These are phyloP conservation scores for Sugiyamaella grinbergsii DNA, from an alignment of 1,139 yeast species.

Conservation along the genomic window DNA sequence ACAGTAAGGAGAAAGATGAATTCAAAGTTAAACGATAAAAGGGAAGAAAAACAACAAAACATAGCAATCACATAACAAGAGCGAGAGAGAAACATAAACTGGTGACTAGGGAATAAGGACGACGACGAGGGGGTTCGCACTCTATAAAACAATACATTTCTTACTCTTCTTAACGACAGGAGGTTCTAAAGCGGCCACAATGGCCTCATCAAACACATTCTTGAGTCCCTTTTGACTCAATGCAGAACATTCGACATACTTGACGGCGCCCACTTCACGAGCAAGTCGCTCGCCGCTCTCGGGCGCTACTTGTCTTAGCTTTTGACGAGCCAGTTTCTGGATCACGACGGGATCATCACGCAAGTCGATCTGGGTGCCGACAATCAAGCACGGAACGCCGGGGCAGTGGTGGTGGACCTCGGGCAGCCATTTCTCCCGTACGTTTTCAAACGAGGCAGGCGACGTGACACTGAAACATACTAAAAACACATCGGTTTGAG, in stretches of 20 bases:
- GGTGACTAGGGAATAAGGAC: no score
- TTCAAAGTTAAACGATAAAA: conserved; percentile 1
- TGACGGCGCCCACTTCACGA: conserved; percentile 89
- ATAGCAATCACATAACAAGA: conserved; percentile 10
- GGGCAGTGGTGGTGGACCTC: conserved; percentile 98
- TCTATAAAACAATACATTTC: conserved; percentile 77
- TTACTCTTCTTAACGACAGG: conserved; percentile 82
- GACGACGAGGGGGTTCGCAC: no score
- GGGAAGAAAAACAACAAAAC: conserved; percentile 5
- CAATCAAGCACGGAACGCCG: conserved; percentile 93
- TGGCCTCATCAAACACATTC: conserved; percentile 95
- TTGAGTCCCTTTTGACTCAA: conserved; percentile 93
- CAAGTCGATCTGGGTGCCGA: conserved; percentile 93
- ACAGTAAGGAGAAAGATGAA: background rate
- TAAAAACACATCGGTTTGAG: conserved; percentile 93
- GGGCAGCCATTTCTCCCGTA: conserved; percentile 97
- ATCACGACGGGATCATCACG: conserved; percentile 90
- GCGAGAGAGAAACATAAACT: background rate
- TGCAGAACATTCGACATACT: conserved; percentile 98
- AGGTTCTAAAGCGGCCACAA: conserved; percentile 88
- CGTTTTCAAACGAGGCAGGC: conserved; percentile 98
- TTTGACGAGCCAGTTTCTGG: conserved; percentile 87
- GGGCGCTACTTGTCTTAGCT: conserved; percentile 79
- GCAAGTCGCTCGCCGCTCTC: conserved; percentile 94
- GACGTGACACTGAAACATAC: conserved; percentile 95